A percentile compares a stretch with the other conserved stretches of the same genome.
phyloP scores from a whole-genome alignment of 1,139 yeast genomes.

The Nakaseomyces kungkrabaensis region DNA sequence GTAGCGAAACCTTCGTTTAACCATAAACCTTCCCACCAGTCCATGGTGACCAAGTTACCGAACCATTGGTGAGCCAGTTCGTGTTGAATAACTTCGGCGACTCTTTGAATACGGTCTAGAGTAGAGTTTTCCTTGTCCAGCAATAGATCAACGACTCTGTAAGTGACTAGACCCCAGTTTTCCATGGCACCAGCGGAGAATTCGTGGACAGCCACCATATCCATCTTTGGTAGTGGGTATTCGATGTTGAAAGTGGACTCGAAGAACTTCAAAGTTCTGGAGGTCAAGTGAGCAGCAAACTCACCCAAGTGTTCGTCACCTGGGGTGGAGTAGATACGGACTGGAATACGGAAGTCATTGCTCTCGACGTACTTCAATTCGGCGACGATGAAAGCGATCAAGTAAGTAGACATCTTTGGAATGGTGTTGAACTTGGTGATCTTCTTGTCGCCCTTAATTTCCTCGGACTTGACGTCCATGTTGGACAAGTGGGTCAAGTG shows the following conservation, averaged over 20 bases:
- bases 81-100: slow-evolving; percentile 71
- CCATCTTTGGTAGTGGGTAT: slow-evolving; percentile 66
- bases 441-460: slow-evolving; percentile 40
- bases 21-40: slow-evolving; percentile 84
- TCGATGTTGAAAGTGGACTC: slow-evolving; percentile 55
- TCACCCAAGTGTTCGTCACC: slow-evolving; percentile 56
- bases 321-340: slow-evolving; percentile 61
- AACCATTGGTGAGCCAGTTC: slow-evolving; percentile 84
- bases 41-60: slow-evolving; percentile 75
- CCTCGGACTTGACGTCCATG: slow-evolving; percentile 56
- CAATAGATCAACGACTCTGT: slow-evolving; percentile 58
- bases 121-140: slow-evolving; percentile 43
- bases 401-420: slow-evolving; percentile 66
- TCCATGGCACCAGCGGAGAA: slow-evolving; percentile 79
- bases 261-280: slow-evolving; percentile 57
- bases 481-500: slow-evolving; percentile 63
- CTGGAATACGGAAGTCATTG: slow-evolving; percentile 38
- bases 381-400: slow-evolving; percentile 70
- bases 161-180: slow-evolving; percentile 70
- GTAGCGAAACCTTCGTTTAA: slow-evolving; percentile 79
- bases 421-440: slow-evolving; percentile 45
- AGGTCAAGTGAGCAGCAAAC: slow-evolving; percentile 56
- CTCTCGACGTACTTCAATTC: slow-evolving; percentile 64
- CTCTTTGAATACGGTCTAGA: slow-evolving; percentile 39
- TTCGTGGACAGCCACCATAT: slow-evolving; percentile 65